Evolutionary conservation across 768 basidiomycete species (phyloP), one percentile per base, ranked within the genome.

Genomic region (Leccinum subgranulosum): DNA sequence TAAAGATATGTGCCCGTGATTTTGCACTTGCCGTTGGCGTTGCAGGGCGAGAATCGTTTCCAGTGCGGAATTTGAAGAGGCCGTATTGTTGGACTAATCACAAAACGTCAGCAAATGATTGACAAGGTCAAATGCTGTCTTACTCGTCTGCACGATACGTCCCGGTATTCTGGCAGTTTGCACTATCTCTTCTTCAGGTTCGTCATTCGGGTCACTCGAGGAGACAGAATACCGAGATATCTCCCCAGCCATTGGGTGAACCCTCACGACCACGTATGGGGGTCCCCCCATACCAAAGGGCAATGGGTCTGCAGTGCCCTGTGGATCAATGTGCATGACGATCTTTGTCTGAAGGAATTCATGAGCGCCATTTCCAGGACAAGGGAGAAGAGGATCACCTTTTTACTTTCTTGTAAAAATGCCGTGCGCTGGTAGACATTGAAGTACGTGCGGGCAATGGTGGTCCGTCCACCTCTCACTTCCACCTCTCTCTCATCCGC

Each of bases 381-480:
- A 47, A 51, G n/a, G 28, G 43, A 53, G 39, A 36, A 27, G 23
- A 33, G 19, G 58, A 73, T 50, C 51, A 92, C 94, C 83, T 95
- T 95, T 73, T 84, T 88, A 3, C 75, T 74, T 66, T 93, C 89
- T 64, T 85, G 83, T 10, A 94, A 74, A 68, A 90, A 94, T 3
- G 86, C 86, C 11, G 84, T 88, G 43, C 90, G 79, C 64, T 91
- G 86, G 69, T 94, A 96, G 17, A 96, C 82, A 65, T 95, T 94
- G 75, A 86, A 95, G 70, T 88, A 96, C n/a, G 91, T 86, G 57
- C 85, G 81, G 15, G 92, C 92, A 51, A 81, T 67, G 10, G 87
- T 90, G 28, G 78, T 73, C 60, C 78, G 81, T 11, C 86, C 85
- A 47, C 76, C 76, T 56, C 81, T 80, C 19, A 77, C 81, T 67